These are phyloP conservation scores for Lachancea sp. DNA, from an alignment of 805 yeast species.

Conservation along the genomic window DNA sequence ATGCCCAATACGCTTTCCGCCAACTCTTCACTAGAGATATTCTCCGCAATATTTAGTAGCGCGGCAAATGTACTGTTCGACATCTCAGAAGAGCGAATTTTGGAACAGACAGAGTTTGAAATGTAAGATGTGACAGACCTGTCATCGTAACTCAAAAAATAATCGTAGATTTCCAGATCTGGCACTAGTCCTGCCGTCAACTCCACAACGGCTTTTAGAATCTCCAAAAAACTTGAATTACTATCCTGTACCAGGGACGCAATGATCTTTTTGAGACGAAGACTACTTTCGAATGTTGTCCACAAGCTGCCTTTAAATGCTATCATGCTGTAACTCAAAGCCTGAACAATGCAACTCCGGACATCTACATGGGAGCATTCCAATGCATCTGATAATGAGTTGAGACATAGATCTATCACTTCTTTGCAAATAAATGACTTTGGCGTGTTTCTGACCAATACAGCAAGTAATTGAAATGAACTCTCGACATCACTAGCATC, in stretches of 20 bases:
- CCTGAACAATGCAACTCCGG: not conserved
- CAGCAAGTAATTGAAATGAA: not conserved
- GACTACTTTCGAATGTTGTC: not conserved
- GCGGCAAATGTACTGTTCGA: conserved; percentile 11
- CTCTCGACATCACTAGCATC: not conserved
- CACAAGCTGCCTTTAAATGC: conserved; percentile 1
- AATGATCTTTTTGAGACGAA: not conserved
- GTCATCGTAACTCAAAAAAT: conserved; percentile 14
- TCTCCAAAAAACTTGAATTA: not conserved
- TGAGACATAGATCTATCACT: not conserved
- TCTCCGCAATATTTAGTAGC: conserved; percentile 15
- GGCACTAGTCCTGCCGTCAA: conserved; percentile 9
- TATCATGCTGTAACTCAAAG: not conserved
- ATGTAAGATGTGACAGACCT: conserved; percentile 11
- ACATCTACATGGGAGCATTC: not conserved
- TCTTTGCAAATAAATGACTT: not conserved
- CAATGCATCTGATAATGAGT: not conserved
- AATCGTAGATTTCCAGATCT: conserved; percentile 13
- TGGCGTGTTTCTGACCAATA: not conserved
- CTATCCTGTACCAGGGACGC: not conserved
- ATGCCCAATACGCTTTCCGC: conserved; percentile 16
- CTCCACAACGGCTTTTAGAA: conserved; percentile 14
- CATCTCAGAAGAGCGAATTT: conserved; percentile 17
- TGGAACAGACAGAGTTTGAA: conserved; percentile 23
- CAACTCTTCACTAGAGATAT: conserved; percentile 13